Conservation (phyloP, 2,329 filamentous ascomycete genomes). For the Fusarium torulosum region DNA sequence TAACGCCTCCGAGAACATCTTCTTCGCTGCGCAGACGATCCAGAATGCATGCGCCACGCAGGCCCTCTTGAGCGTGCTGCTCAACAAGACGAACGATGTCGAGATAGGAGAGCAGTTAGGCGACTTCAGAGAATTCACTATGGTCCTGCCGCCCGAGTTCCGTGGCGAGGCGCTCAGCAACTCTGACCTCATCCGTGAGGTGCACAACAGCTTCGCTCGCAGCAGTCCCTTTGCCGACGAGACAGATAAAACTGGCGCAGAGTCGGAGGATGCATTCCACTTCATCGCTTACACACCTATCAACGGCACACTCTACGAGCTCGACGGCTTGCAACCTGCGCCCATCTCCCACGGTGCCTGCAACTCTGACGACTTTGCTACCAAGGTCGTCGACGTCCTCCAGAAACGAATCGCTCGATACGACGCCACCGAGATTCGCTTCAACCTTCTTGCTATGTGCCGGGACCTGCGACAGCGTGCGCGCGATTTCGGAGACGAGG, state of each 20-base stretch:
- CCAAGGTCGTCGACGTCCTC: slow-evolving; percentile 86
- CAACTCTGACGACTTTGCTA: slow-evolving; percentile 76
- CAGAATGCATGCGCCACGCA: slow-evolving; percentile 99
- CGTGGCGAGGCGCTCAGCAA: slow-evolving; percentile 72
- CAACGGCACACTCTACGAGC: slow-evolving; percentile 85
- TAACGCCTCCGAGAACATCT: slow-evolving; percentile 79
- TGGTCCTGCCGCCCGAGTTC: slow-evolving; percentile 81
- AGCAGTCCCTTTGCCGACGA: slow-evolving; percentile 94
- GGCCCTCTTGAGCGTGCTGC: slow-evolving; percentile 88
- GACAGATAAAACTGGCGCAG: slow-evolving; percentile 71
- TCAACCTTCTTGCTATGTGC: slow-evolving; percentile 95
- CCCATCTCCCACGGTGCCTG: slow-evolving; percentile 91
- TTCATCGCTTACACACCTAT: slow-evolving; percentile 95
- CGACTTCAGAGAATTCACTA: slow-evolving; percentile 90
- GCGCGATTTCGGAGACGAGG: slow-evolving; percentile 83
- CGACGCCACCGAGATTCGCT: slow-evolving; percentile 87
- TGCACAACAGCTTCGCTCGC: slow-evolving; percentile 91
- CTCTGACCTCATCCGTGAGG: slow-evolving; percentile 77
- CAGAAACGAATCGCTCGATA: slow-evolving; percentile 87
- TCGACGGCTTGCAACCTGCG: slow-evolving; percentile 93
- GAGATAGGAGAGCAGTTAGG: slow-evolving; percentile 78
- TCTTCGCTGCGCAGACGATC: slow-evolving; percentile 97
- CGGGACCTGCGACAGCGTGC: slow-evolving; percentile 83
- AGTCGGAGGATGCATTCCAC: slow-evolving; percentile 92
- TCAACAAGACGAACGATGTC: slow-evolving; percentile 82